Evolutionary conservation across 2,329 filamentous ascomycete species (phyloP), one percentile per base, ranked within the genome.

Genomic region (Chaetomium olivaceum): DNA sequence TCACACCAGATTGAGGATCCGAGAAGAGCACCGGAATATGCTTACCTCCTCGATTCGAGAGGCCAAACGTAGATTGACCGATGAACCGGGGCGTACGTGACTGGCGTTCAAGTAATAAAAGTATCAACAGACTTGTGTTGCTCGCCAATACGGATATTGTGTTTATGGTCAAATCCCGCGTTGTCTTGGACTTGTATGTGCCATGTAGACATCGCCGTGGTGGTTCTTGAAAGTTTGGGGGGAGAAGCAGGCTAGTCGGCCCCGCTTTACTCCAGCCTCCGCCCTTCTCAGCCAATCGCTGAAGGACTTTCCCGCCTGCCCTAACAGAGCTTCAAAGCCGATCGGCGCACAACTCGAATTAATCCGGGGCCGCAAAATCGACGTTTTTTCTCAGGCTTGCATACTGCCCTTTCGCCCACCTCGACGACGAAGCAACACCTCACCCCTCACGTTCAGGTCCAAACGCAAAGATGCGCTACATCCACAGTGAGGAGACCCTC

Each of bases 401-500:
- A 61, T 70, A 68, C 68, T 58, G 57, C 66, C 62, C 65, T 67
- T 68, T 67, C 69, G 70, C 69, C 71, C 68, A 72, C 71, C 71
- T 73, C 69, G 71, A 73, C 71, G 71, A 73, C 71, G 68, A 71
- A 67, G 67, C 68, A 70, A 63, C 68, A 69, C 67, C 65, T 67
- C 58, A 61, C 33, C 57, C 69, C 71, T 79, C 77, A 78, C 77
- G 77, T 77, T 70, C 64, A 63, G 64, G 72, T 75, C 79, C 78
- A 77, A 80, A 80, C 82, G 83, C 85, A 91, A 97, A 91, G 85
- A 98, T 98, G 95, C 96, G 91, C 88, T 98, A 97, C 92, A 97
- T 99, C 86, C 93, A 97, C 89, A 96, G 92, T 80, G 87, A 94
- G 86, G 94, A 99, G 89, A 87, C 88, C 84, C 87, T 99, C 85